Base-by-base conservation (phyloP, 192 early-diverging fungal species). In the Coemansia sp. region DNA sequence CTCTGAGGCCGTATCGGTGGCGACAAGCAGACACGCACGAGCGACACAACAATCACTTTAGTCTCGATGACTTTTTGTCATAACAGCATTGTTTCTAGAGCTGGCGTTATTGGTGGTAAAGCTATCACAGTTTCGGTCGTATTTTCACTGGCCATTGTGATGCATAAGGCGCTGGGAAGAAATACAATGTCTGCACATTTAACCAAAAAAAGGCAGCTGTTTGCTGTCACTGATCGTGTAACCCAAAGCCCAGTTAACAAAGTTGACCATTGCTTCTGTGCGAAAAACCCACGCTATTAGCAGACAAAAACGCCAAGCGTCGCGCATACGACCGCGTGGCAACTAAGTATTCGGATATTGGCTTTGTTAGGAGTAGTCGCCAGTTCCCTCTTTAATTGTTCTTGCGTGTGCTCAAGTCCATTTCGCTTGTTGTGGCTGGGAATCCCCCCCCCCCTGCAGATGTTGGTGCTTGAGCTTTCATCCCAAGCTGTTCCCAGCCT, bases 341-440 rank as follows among this genome's bases (percentile, higher is more conserved):
- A 30, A n/a, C 57, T n/a, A 29, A 36, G 33, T 59, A 59, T 11
- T 59, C 57, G 33, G 57, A 59, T 59, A 36, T 59, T 30, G 57
- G 31, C 25, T 36, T 59, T 59, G 57, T 59, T 59, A 20, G 57
- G n/a, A 11, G 7, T 10, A 36, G 22, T 59, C 8, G 57, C 30
- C 27, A 59, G 33, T 5, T 59, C 57, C 33, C 57, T 59, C 33
- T 58, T 59, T 32, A 39, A 59, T 59, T 59, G 57, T 59, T 30
- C 57, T 14, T 46, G 39, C 39, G 30, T 21, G 57, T 36, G 22
- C 57, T 59, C 31, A 36, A 30, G 33, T 59, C 5, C 39, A 46
- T 46, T 46, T 11, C 19, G 21, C 32, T 59, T 59, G 57, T 21
- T 59, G 57, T 59, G 57, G 57, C 57, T 59, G 57, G 57, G 33